A percentile compares a stretch with the other conserved stretches of the same genome.
Conservation (phyloP, 192 early-diverging fungal species). For the Mortierella antarctica region DNA sequence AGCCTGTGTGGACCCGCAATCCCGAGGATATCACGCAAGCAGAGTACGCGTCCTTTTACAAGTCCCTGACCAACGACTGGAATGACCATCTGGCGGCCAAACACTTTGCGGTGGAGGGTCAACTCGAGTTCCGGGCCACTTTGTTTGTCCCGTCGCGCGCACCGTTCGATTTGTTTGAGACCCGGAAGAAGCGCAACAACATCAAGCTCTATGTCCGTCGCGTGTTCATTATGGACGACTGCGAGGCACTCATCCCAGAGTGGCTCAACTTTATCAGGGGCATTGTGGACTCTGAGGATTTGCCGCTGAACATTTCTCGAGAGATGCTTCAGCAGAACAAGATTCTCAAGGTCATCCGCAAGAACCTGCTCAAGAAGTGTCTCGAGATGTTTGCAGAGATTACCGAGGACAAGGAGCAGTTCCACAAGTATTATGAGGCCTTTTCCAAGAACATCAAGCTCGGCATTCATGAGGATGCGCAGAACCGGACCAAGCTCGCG, state of each 20-base stretch:
- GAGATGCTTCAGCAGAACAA: constrained; percentile 99
- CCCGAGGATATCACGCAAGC: constrained; percentile 96
- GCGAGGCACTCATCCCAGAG: constrained; percentile 98
- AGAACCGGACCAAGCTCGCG: constrained; percentile 96
- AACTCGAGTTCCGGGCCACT: constrained; percentile 99
- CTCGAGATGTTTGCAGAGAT: constrained; percentile 98
- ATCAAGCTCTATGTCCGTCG: constrained; percentile 99
- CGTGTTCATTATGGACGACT: constrained; percentile 99
- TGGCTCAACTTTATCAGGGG: constrained; percentile 99
- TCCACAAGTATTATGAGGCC: constrained; percentile 98
- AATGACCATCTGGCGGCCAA: constrained; percentile 97
- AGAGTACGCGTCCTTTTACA: constrained; percentile 99
- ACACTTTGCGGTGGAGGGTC: constrained; percentile 99
- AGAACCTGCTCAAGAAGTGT: constrained; percentile 99
- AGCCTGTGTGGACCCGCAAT: constrained; percentile 99
- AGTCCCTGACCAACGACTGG: constrained; percentile 98
- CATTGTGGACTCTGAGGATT: constrained; percentile 99
- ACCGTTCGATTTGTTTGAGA: constrained; percentile 98
- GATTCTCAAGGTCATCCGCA: constrained; percentile 99
- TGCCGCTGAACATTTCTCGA: constrained; percentile 99
- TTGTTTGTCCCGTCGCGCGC: constrained; percentile 96
- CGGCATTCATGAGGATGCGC: constrained; percentile 97
- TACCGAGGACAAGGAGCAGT: constrained; percentile 98
- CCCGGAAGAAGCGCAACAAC: constrained; percentile 99
- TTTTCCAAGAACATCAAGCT: constrained; percentile 99